These are phyloP conservation scores for Oryza officinalis DNA, from an alignment of 176 grass and related monocot species.

Conservation along the genomic window DNA sequence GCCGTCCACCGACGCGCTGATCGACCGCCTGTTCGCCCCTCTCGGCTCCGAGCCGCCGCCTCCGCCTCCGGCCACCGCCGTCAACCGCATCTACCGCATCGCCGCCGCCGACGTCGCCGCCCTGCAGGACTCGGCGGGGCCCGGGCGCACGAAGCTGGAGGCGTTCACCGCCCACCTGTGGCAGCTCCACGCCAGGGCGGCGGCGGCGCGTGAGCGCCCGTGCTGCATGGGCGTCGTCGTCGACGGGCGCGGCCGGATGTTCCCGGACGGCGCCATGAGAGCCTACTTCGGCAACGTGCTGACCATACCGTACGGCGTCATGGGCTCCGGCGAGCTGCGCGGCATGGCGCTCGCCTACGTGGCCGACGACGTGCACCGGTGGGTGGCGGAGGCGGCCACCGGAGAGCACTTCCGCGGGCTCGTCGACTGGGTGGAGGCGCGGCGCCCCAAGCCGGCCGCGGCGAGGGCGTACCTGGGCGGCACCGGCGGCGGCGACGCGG, in stretches of 20 bases:
- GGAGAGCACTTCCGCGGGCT: conserved; percentile 58
- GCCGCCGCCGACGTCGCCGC: conserved; percentile 33
- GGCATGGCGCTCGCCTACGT: conserved; percentile 46
- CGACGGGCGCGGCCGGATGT: conserved; percentile 56
- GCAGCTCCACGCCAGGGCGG: conserved; percentile 45
- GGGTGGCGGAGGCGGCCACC: conserved; percentile 47
- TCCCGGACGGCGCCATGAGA: conserved; percentile 25
- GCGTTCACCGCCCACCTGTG: conserved; percentile 75
- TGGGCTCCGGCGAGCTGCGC: conserved; percentile 1
- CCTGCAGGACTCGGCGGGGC: conserved; percentile 37
- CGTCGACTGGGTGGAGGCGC: conserved; percentile 60
- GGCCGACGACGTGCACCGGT: conserved; percentile 53
- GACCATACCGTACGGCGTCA: conserved; percentile 57
- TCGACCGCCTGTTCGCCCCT: conserved; percentile 39
- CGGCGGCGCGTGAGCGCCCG: background rate
- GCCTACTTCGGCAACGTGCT: conserved; percentile 78
- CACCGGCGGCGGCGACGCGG: conserved; percentile 5
- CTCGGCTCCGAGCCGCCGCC: conserved; percentile 33
- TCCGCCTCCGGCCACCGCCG: background rate
- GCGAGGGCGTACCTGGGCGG: conserved; percentile 50
- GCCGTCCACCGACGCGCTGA: conserved; percentile 46
- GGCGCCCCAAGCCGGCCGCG: conserved; percentile 42
- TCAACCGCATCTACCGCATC: conserved; percentile 73
- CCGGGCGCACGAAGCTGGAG: conserved; percentile 53
- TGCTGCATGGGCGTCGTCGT: conserved; percentile 81